These are phyloP conservation scores for Yamadazyma takamatsuzukensis DNA, from an alignment of 805 yeast genomes.

Conservation along the genomic window DNA sequence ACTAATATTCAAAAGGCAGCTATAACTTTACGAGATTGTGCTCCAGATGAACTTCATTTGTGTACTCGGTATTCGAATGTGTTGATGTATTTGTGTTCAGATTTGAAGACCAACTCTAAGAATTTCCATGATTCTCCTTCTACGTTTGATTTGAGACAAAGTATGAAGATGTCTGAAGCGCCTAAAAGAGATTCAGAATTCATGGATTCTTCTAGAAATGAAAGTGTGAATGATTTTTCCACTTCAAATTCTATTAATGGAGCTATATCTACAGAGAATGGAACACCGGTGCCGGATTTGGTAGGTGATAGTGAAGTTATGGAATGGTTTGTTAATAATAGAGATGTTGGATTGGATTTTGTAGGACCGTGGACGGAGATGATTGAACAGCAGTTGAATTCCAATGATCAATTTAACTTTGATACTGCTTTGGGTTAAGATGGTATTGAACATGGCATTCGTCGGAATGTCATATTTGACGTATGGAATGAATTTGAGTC, in stretches of 20 bases:
- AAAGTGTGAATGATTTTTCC: background rate
- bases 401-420: conserved; percentile 29
- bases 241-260: background rate
- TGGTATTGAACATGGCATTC: background rate
- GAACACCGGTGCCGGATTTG: conserved; percentile 18
- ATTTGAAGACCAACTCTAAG: conserved; percentile 53
- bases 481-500: too few relatives aligned
- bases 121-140: conserved; percentile 15
- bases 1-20: conserved; percentile 70
- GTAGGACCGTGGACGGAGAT: conserved; percentile 79
- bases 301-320: conserved; percentile 40
- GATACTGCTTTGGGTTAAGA: conserved; percentile 14
- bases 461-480: too few relatives aligned
- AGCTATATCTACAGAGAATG: conserved; percentile 5
- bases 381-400: conserved; percentile 61
- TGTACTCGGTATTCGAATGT: conserved; percentile 78
- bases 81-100: conserved; percentile 70
- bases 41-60: conserved; percentile 86
- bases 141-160: conserved; percentile 4
- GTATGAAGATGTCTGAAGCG: too few relatives aligned
- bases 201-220: too few relatives aligned
- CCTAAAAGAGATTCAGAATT: too few relatives aligned
- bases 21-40: conserved; percentile 67
- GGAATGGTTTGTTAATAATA: conserved; percentile 41
- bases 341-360: conserved; percentile 39